These are phyloP conservation scores for Adansonia madagascariensis DNA, from an alignment of 441 rosid species.

Conservation along the genomic window DNA sequence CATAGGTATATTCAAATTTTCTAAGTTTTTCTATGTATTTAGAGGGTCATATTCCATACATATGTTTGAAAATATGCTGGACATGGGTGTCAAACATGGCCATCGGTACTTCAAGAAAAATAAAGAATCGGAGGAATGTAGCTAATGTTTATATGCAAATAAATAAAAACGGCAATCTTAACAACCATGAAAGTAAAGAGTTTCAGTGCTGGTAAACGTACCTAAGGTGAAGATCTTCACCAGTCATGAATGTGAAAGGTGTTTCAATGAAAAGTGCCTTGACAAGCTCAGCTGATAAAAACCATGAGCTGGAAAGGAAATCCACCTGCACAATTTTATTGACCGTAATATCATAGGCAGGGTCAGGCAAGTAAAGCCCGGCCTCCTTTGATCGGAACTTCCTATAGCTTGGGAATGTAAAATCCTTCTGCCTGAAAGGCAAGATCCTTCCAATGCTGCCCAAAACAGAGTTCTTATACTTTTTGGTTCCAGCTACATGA, in stretches of 20 bases:
- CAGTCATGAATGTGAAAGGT: constrained; percentile 88
- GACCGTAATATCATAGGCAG: constrained; percentile 85
- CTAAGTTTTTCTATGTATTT: no score
- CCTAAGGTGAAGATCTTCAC: constrained; percentile 99
- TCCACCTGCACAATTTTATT: constrained; percentile 87
- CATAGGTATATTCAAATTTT: no score
- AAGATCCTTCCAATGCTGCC: constrained; percentile 94
- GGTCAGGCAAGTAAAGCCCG: constrained; percentile 93
- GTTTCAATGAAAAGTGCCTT: constrained; percentile 85
- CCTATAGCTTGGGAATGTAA: constrained; percentile 91
- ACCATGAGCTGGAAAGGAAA: constrained; percentile 98
- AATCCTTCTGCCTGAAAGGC: constrained; percentile 91
- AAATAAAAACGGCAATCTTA: no score
- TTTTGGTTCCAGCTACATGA: constrained; percentile 94
- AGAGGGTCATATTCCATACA: no score
- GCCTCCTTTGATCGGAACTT: constrained; percentile 93
- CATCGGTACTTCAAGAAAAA: no score
- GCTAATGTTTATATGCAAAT: no score
- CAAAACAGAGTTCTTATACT: constrained; percentile 84
- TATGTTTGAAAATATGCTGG: no score
- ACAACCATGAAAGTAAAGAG: not conserved
- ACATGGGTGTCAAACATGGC: no score
- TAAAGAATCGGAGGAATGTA: no score
- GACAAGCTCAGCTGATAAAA: constrained; percentile 84
- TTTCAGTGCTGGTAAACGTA: constrained; percentile 23